A percentile compares a stretch with the other conserved stretches of the same genome.
phyloP scores from a whole-genome alignment of 306 rosid species.

The Rosa rugosa region DNA sequence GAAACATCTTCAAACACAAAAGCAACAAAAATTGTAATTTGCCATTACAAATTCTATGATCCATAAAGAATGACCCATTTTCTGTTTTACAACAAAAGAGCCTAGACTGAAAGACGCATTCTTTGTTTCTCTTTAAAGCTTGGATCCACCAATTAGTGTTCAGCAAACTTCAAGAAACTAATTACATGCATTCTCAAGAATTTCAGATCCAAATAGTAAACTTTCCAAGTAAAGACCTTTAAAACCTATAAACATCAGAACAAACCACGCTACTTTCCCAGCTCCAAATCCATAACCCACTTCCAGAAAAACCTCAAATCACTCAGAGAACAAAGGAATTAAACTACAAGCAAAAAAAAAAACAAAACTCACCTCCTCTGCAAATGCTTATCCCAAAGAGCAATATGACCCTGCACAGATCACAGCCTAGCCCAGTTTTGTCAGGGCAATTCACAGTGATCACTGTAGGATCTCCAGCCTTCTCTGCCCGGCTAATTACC shows the following conservation, averaged over 20 bases:
- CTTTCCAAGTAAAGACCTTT: background rate
- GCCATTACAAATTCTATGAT: background rate
- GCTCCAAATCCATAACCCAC: slow-evolving; percentile 1
- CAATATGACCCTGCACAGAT: slow-evolving; percentile 51
- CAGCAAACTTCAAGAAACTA: background rate
- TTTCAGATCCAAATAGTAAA: slow-evolving; percentile 11
- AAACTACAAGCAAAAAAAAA: background rate
- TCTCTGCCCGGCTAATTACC: slow-evolving; percentile 35
- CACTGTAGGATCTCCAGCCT: slow-evolving; percentile 47
- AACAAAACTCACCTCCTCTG: slow-evolving; percentile 50
- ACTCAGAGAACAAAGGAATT: background rate
- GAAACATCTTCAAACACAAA: slow-evolving; percentile 33
- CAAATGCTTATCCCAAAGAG: slow-evolving; percentile 56
- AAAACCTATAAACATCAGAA: too few relatives aligned
- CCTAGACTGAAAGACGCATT: background rate
- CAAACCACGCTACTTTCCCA: background rate
- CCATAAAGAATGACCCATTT: background rate
- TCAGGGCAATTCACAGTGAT: slow-evolving; percentile 64
- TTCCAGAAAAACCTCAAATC: background rate
- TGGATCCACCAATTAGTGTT: background rate
- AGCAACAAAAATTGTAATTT: background rate
- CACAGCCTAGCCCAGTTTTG: slow-evolving; percentile 58
- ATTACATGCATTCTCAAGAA: background rate
- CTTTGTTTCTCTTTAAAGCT: background rate
- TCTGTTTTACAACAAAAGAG: background rate